A percentile compares a stretch with the other conserved stretches of the same genome.
These are phyloP conservation scores for Penicillium digitatum DNA, from an alignment of 2,329 filamentous ascomycete species.

Conservation along the genomic window DNA sequence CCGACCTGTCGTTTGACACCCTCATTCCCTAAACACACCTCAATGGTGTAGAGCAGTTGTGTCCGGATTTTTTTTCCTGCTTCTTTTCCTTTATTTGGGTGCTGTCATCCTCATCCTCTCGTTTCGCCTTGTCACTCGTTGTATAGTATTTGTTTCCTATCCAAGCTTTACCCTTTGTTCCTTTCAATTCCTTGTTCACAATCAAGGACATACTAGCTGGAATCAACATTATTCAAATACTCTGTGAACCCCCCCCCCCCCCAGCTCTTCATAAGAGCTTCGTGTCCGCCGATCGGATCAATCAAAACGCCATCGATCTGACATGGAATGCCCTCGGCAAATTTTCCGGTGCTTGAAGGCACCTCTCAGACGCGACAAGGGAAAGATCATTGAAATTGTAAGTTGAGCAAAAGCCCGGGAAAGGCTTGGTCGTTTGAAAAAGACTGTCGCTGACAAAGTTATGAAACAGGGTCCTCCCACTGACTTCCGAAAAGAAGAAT, in stretches of 20 bases:
- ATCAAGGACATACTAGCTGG: background rate
- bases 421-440: background rate
- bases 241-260: background rate
- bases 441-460: slow-evolving; percentile 11
- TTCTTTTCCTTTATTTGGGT: slow-evolving; percentile 13
- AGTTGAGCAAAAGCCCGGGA: slow-evolving; percentile 10
- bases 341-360: slow-evolving; percentile 34
- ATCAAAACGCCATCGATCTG: background rate
- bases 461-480: slow-evolving; percentile 40
- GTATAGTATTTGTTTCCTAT: slow-evolving; percentile 17
- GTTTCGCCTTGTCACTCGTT: slow-evolving; percentile 25
- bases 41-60: slow-evolving; percentile 29
- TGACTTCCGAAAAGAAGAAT: slow-evolving; percentile 43
- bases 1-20: slow-evolving; percentile 4
- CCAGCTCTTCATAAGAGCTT: slow-evolving; percentile 5
- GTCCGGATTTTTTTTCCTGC: slow-evolving; percentile 14
- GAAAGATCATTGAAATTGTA: slow-evolving; percentile 37
- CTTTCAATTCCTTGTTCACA: slow-evolving; percentile 4
- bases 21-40: slow-evolving; percentile 16
- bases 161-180: slow-evolving; percentile 14
- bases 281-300: background rate
- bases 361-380: slow-evolving; percentile 30
- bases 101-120: slow-evolving; percentile 19
- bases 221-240: background rate
- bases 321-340: slow-evolving; percentile 38